phyloP scores from a whole-genome alignment of 768 basidiomycete species.

The Calocybe gangraenosa region DNA sequence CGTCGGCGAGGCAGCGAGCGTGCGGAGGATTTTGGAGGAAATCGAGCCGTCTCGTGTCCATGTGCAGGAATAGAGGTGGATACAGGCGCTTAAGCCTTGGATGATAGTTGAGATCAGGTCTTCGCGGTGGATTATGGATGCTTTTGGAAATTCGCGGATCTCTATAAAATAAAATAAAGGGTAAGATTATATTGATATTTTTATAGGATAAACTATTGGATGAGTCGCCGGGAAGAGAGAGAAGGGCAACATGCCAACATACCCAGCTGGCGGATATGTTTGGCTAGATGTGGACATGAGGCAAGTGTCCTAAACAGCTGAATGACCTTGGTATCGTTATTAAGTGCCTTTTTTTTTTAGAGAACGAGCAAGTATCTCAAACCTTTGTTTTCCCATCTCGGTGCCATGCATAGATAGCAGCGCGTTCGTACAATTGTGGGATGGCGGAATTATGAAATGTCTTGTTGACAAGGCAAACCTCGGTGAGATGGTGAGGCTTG shows the following conservation, averaged over 20 bases:
- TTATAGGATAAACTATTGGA: too few relatives aligned
- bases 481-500: constrained; percentile 48
- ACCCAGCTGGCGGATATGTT: constrained; percentile 46
- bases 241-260: constrained; percentile 14
- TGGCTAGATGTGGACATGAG: constrained; percentile 49
- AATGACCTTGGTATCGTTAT: constrained; percentile 59
- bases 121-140: constrained; percentile 19
- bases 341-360: too few relatives aligned
- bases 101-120: constrained; percentile 33
- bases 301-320: constrained; percentile 62
- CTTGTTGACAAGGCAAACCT: constrained; percentile 53
- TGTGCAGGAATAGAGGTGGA: constrained; percentile 56
- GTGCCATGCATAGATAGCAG: constrained; percentile 70
- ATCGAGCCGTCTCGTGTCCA: constrained; percentile 84
- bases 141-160: constrained; percentile 71
- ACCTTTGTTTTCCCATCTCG: constrained; percentile 61
- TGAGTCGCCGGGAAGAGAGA: too few relatives aligned
- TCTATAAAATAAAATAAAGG: too few relatives aligned
- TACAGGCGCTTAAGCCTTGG: constrained; percentile 55
- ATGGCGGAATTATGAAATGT: constrained; percentile 48
- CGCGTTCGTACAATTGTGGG: constrained; percentile 50
- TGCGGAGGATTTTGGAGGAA: constrained; percentile 51
- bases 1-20: constrained; percentile 35
- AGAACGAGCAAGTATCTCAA: too few relatives aligned
- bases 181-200: too few relatives aligned